Conservation (phyloP, 352 stramenopile genomes). For the Pythium vanterpoolii region DNA sequence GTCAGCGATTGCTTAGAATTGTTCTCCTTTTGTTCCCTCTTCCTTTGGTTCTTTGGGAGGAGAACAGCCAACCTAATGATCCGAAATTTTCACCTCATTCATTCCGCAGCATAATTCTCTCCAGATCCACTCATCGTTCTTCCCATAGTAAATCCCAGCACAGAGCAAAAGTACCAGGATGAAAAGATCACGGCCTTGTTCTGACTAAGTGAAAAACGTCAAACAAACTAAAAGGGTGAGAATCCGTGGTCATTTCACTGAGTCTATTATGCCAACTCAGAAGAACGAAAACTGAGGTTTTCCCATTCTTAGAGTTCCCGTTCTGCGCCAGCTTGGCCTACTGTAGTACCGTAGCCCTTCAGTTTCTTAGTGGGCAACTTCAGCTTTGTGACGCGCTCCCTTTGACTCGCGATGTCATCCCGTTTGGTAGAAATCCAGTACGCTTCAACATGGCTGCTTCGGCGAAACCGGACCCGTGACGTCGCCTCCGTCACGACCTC, state of each 20-base stretch:
- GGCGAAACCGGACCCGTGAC: constrained; percentile 12
- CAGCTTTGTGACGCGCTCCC: neutral
- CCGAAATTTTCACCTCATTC: neutral
- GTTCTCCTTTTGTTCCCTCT: neutral
- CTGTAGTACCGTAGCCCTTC: neutral
- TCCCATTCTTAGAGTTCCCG: neutral
- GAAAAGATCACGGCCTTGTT: too few relatives aligned
- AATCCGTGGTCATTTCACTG: neutral
- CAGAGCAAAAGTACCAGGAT: too few relatives aligned
- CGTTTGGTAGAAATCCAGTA: neutral
- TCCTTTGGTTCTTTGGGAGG: neutral
- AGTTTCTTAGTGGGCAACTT: neutral
- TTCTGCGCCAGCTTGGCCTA: neutral
- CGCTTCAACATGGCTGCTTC: constrained; percentile 11
- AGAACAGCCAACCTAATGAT: neutral
- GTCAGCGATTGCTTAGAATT: neutral
- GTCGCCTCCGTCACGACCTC: constrained; percentile 17
- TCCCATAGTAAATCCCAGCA: too few relatives aligned
- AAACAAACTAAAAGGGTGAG: too few relatives aligned
- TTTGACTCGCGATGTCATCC: neutral
- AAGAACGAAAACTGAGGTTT: neutral
- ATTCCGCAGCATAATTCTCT: neutral
- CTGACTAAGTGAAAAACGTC: neutral
- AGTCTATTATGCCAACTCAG: neutral
- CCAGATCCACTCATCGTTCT: neutral